Evolutionary conservation across 2,329 filamentous ascomycete species (phyloP).

Genomic region (Alternaria sp.): DNA sequence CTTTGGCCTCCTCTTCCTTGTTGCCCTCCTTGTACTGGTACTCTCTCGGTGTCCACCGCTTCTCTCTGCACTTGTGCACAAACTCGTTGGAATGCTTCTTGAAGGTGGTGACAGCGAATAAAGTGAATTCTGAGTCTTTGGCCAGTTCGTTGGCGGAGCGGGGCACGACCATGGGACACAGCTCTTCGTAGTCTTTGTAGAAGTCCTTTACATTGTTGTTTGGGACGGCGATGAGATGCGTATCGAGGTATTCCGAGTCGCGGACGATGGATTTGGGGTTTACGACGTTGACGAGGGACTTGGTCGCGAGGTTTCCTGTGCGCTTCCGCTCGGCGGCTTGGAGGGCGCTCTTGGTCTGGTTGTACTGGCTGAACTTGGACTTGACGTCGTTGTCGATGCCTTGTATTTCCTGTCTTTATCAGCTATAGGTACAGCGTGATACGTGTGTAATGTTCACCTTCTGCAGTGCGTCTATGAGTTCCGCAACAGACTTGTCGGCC

Average conservation of each 20-base stretch:
- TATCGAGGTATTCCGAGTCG: constrained; percentile 96
- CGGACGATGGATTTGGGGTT: constrained; percentile 75
- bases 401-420: constrained; percentile 71
- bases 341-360: constrained; percentile 84
- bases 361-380: constrained; percentile 93
- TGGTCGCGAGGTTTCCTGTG: constrained; percentile 92
- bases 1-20: constrained; percentile 84
- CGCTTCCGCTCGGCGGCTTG: constrained; percentile 83
- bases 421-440: background rate
- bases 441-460: constrained; percentile 64
- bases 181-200: constrained; percentile 83
- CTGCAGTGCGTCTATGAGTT: constrained; percentile 85
- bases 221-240: constrained; percentile 90
- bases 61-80: constrained; percentile 87
- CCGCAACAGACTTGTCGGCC: constrained; percentile 85
- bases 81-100: constrained; percentile 91
- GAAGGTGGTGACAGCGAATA: constrained; percentile 90
- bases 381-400: constrained; percentile 97
- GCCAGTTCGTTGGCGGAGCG: constrained; percentile 81
- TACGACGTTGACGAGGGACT: constrained; percentile 89
- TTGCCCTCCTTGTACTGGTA: constrained; percentile 93
- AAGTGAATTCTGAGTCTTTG: constrained; percentile 85
- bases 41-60: constrained; percentile 92
- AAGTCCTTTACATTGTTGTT: constrained; percentile 84
- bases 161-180: constrained; percentile 91